phyloP scores from a whole-genome alignment of 495 filamentous ascomycete species.

The Chaetomium fimeti region DNA sequence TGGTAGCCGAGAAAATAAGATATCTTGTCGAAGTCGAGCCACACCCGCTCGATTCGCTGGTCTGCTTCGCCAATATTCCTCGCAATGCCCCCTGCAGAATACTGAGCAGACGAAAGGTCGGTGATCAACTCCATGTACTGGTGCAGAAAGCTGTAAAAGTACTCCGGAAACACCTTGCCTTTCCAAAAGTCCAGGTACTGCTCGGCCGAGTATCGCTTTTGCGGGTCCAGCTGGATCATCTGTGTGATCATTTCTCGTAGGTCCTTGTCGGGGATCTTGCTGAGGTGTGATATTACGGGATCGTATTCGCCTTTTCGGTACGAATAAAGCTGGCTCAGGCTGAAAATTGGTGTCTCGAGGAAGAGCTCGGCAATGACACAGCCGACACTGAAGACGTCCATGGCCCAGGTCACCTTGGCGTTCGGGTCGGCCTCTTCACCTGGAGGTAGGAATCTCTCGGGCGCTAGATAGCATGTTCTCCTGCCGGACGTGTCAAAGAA shows the following conservation, averaged over 20 bases:
- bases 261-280: constrained; percentile 82
- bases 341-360: constrained; percentile 92
- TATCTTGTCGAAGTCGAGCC: constrained; percentile 95
- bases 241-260: constrained; percentile 83
- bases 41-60: constrained; percentile 88
- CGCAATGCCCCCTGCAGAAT: constrained; percentile 57
- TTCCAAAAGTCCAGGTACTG: constrained; percentile 93
- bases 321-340: constrained; percentile 87
- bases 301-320: constrained; percentile 93
- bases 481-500: constrained; percentile 93
- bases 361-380: constrained; percentile 98
- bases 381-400: constrained; percentile 98
- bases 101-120: constrained; percentile 79
- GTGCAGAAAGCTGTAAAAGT: constrained; percentile 96
- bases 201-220: constrained; percentile 88
- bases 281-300: constrained; percentile 72
- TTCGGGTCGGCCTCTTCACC: constrained; percentile 61
- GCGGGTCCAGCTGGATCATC: constrained; percentile 93
- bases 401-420: constrained; percentile 72
- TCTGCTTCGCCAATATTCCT: constrained; percentile 78
- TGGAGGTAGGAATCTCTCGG: constrained; percentile 79
- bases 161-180: constrained; percentile 86
- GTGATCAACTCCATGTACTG: constrained; percentile 97
- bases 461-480: constrained; percentile 94
- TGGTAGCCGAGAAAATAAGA: constrained; percentile 84